Evolutionary conservation across 208 protist species (phyloP), one percentile per base, ranked within the genome.

Genomic region (Acanthamoeba culbertsoni): DNA sequence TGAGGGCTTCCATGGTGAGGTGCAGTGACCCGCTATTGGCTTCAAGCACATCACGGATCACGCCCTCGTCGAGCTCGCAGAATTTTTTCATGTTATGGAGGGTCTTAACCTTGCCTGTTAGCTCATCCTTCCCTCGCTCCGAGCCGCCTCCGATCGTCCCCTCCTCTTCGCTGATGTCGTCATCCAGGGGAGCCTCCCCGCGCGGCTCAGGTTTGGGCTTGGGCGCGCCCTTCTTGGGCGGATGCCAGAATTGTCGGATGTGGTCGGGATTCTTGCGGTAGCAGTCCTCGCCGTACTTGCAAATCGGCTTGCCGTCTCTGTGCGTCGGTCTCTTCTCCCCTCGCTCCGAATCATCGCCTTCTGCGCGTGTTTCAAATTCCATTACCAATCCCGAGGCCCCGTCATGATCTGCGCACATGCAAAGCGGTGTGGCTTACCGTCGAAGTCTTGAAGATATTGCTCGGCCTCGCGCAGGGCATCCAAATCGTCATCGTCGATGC

Each of bases 231-330:
- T 86, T 5, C 62, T 91, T 91, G 5, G 86, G 86, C 35, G 84
- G 77, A 53, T 95, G 94, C 37, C 93, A 73, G 51, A 92, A 95
- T 51, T 95, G 53, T 71, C 84, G 57, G 31, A 95, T 73, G 42
- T 96, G 95, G 37, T 96, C 82, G 10, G 84, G 71, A 40, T 95
- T 96, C n/a, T 93, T 88, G 28, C 95, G 53, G 55, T 95, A 96
- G 73, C 95, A 96, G 8, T 26, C 28, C 23, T 35, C 65, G 35
- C 94, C 95, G 63, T 96, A 96, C 46, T 68, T 79, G 33, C 95
- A 96, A 6, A 26, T 7, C 26, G 94, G 63, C 79, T 94, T 96
- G 3, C 59, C 86, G 40, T 91, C 33, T 31, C 26, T 65, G 43
- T 48, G 31, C 35, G 2, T 37, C 68, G 18, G 68, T 40, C 14